Percentiles rank a stretch among this genome's conserved stretches.
Conservation (phyloP, 139 green algal species). For the Zygnema cylindricum region DNA sequence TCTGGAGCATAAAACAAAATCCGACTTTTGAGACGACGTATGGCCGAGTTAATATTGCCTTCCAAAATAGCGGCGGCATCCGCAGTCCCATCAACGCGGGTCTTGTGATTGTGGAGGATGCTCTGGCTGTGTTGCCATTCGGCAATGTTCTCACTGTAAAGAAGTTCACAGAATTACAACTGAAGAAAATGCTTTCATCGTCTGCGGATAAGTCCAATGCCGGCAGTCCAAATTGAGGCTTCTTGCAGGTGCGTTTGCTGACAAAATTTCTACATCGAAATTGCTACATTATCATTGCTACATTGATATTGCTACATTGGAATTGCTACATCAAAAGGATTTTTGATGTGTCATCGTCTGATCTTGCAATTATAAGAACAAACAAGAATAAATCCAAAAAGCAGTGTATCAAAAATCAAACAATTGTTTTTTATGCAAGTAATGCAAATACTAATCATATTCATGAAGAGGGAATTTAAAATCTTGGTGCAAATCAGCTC, state of each 20-base stretch:
- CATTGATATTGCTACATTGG: too few species aligned
- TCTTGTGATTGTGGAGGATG: slow-evolving; percentile 21
- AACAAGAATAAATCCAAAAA: too few species aligned
- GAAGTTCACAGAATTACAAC: background rate
- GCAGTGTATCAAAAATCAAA: too few species aligned
- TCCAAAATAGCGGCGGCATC: slow-evolving; percentile 56
- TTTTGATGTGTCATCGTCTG: too few species aligned
- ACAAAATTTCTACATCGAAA: too few species aligned
- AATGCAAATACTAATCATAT: too few species aligned
- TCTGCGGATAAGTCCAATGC: slow-evolving; percentile 4
- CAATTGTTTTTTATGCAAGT: too few species aligned
- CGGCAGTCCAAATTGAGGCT: background rate
- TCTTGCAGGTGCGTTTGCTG: slow-evolving; percentile 13
- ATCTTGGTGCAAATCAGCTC: too few species aligned
- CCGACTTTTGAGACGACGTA: slow-evolving; percentile 4
- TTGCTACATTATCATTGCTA: too few species aligned
- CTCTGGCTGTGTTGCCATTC: slow-evolving; percentile 58
- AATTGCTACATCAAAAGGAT: too few species aligned
- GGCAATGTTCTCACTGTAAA: slow-evolving; percentile 44
- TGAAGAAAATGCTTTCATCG: background rate
- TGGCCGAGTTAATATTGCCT: slow-evolving; percentile 8
- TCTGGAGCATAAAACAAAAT: slow-evolving; percentile 21
- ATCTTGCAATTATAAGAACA: too few species aligned
- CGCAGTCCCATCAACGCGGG: slow-evolving; percentile 45
- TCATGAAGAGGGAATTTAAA: too few species aligned